Base-by-base conservation (phyloP, 306 rosid species). In the Psophocarpus tetragonolobus region DNA sequence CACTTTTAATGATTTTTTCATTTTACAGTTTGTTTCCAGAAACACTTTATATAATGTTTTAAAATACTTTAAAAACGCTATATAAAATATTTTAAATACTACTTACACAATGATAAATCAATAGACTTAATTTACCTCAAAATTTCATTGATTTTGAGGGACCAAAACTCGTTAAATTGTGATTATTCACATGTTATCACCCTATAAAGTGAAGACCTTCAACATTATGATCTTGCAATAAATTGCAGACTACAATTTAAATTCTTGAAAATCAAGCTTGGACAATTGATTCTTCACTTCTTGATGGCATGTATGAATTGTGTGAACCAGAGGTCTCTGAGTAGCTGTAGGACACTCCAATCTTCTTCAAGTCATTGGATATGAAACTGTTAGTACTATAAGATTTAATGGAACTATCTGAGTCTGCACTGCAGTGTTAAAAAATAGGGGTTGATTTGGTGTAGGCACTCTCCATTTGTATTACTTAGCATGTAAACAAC, bases 391-490 rank as follows among this genome's bases (percentile, higher is more conserved):
- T 80, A 47, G 87, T 77, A 79, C 93, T 86, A 23, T 32, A 85
- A 51, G 93, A 85, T 29, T 77, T 84, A 10, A 35, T 53, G 54
- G 88, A 84, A 75, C 83, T 80, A 13, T 80, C 70, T 13, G 91
- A 70, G 63, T 84, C 87, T n/a, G 62, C 57, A 68, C 17, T 36
- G 77, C 84, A 35, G 87, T 71, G 73, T 81, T 90, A 67, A 93
- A 66, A 77, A 93, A 93, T 17, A 97, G 98, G 27, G 98, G 98
- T 53, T 90, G 93, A 45, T 62, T 85, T 71, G 97, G 92, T 26
- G 65, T n/a, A 0, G 87, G 87, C 41, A 89, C 82, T 82, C 86
- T 15, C 32, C 48, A 27, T 86, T 84, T 74, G 80, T 62, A 71
- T 87, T 77, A 20, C 78, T 87, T 36, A 93, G 77, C 90, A 93